phyloP scores from a whole-genome alignment of 1,284 basidiomycete species.

The Trametes polyzona region DNA sequence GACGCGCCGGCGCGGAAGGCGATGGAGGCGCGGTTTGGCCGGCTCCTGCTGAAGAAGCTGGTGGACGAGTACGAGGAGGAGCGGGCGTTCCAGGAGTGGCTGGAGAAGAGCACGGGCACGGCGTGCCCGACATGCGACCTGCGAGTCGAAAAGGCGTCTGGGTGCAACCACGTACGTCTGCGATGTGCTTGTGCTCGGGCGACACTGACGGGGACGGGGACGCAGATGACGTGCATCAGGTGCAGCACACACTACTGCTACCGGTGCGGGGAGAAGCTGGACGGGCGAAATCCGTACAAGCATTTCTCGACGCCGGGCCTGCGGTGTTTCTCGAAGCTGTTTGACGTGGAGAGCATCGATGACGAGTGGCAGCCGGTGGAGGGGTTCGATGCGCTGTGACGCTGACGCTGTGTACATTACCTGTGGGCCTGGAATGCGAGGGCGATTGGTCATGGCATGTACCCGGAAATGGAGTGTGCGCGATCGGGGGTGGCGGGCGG shows the following conservation, averaged over 20 bases:
- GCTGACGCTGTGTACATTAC: conserved; percentile 11
- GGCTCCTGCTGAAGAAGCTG: conserved; percentile 55
- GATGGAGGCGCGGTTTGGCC: conserved; percentile 69
- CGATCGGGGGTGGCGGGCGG: conserved; percentile 11
- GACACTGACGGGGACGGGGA: conserved; percentile 12
- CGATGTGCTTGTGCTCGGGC: neutral
- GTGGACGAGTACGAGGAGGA: conserved; percentile 68
- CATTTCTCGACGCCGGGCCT: conserved; percentile 67
- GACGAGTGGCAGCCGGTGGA: conserved; percentile 60
- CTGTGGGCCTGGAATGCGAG: neutral
- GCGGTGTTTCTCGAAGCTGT: conserved; percentile 66
- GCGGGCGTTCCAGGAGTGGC: conserved; percentile 65
- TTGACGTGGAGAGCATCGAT: conserved; percentile 54
- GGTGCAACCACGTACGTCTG: conserved; percentile 74
- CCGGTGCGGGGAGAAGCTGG: conserved; percentile 63
- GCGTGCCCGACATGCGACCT: conserved; percentile 73
- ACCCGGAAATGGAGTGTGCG: conserved; percentile 6
- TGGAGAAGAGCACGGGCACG: conserved; percentile 58
- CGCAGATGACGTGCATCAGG: conserved; percentile 73
- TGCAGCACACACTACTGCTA: conserved; percentile 80
- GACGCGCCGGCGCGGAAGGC: conserved; percentile 48
- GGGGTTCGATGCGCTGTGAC: conserved; percentile 40
- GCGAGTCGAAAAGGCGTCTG: conserved; percentile 72
- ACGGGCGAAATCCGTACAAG: conserved; percentile 58
- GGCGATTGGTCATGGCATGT: conserved; percentile 8